phyloP scores from a whole-genome alignment of 225 moss, liverwort and hornwort genomes.

The Ulota crispa region DNA sequence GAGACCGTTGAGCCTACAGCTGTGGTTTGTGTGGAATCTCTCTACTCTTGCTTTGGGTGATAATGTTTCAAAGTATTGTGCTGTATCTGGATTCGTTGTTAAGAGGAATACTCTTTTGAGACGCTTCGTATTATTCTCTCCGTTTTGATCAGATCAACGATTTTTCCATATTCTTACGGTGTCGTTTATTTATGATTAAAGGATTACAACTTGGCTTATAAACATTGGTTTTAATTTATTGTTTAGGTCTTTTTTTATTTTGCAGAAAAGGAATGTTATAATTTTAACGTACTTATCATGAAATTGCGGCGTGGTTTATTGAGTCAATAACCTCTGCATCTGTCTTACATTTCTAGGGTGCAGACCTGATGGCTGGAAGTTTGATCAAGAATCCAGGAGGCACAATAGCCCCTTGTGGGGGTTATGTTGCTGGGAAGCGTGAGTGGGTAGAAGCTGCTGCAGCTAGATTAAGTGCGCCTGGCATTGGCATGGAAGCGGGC shows the following conservation, averaged over 20 bases:
- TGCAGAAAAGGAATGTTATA: not conserved
- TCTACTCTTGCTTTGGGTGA: slow-evolving; percentile 5
- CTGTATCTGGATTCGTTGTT: slow-evolving; percentile 4
- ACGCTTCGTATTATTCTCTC: not conserved
- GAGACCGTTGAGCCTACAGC: slow-evolving; percentile 81
- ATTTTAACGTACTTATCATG: slow-evolving; percentile 6
- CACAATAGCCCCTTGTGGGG: slow-evolving; percentile 91
- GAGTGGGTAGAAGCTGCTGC: slow-evolving; percentile 92
- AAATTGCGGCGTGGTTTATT: not conserved
- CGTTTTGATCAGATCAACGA: not conserved
- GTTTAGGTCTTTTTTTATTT: not conserved
- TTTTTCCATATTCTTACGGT: not conserved
- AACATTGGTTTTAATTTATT: not conserved
- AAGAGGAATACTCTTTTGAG: not conserved
- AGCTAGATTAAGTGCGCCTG: slow-evolving; percentile 85
- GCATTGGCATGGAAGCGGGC: slow-evolving; percentile 83
- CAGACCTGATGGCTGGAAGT: slow-evolving; percentile 93
- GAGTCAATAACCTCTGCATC: slow-evolving; percentile 1
- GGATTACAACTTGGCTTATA: not conserved
- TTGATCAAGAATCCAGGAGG: slow-evolving; percentile 97
- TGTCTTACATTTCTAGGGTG: slow-evolving; percentile 58
- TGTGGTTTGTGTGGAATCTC: slow-evolving; percentile 57
- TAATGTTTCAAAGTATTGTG: not conserved
- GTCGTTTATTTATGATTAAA: not conserved
- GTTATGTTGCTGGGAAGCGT: slow-evolving; percentile 82